Conservation (phyloP, 1,284 basidiomycete species). For the Ganoderma multipileum region DNA sequence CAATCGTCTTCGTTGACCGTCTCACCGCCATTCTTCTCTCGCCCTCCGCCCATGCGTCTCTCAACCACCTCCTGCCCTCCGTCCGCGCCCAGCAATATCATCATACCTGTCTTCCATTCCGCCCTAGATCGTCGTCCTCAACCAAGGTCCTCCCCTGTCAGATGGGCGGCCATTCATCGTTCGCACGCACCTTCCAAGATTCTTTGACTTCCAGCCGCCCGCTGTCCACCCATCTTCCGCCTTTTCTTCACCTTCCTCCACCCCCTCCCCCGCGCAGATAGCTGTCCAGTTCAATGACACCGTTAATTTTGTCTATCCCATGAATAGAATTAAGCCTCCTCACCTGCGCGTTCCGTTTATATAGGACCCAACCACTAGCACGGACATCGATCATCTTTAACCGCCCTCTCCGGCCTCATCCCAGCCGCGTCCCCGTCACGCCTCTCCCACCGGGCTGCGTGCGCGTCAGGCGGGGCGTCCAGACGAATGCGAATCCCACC, state of each 20-base stretch:
- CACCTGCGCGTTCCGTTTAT: neutral
- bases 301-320: neutral
- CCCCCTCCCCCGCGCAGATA: neutral
- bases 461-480: neutral
- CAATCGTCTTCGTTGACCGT: neutral
- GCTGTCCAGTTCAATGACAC: neutral
- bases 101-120: neutral
- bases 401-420: neutral
- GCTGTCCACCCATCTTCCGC: neutral
- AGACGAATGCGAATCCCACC: neutral
- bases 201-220: neutral
- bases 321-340: neutral
- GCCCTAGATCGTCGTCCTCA: neutral
- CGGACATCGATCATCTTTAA: neutral
- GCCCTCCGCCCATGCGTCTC: constrained; percentile 1
- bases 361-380: neutral
- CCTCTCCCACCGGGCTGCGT: neutral
- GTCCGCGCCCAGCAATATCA: neutral
- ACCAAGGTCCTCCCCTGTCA: constrained; percentile 1
- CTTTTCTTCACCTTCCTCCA: neutral
- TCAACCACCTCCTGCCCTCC: neutral
- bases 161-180: neutral
- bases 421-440: neutral
- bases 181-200: neutral
- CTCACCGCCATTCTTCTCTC: neutral